Conservation (phyloP, 2,329 filamentous ascomycete genomes). For the Colletotrichum acutatum region DNA sequence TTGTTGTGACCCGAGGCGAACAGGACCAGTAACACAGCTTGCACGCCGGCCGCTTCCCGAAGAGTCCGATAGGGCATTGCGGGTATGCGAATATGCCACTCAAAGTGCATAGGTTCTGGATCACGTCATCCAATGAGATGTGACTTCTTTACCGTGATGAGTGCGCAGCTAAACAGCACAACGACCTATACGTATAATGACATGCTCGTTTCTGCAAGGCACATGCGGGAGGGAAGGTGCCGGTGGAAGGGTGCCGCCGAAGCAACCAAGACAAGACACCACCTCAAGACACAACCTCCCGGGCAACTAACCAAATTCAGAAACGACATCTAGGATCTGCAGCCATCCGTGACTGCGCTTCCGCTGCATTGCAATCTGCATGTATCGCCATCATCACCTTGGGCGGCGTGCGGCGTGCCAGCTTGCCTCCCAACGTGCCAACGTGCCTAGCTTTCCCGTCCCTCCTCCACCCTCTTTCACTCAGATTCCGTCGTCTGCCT, state of each 20-base stretch:
- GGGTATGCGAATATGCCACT: neutral
- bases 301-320: conserved; percentile 1
- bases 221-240: neutral
- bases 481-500: neutral
- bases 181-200: neutral
- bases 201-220: neutral
- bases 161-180: neutral
- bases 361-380: neutral
- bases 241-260: neutral
- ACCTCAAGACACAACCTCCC: neutral
- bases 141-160: too few species aligned
- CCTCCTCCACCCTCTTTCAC: neutral
- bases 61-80: neutral
- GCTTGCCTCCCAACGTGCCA: neutral
- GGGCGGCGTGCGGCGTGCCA: neutral
- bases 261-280: conserved; percentile 2
- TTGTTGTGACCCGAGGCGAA: neutral
- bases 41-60: neutral
- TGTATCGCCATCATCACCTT: neutral
- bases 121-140: neutral
- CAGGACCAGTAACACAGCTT: neutral
- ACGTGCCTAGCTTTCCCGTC: neutral
- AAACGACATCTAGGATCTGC: conserved; percentile 8
- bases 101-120: neutral
- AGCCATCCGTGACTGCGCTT: neutral